Percentiles rank a stretch among this genome's conserved stretches.
These are phyloP conservation scores for Colletotrichum eleusines DNA, from an alignment of 2,329 filamentous ascomycete genomes.

Conservation along the genomic window DNA sequence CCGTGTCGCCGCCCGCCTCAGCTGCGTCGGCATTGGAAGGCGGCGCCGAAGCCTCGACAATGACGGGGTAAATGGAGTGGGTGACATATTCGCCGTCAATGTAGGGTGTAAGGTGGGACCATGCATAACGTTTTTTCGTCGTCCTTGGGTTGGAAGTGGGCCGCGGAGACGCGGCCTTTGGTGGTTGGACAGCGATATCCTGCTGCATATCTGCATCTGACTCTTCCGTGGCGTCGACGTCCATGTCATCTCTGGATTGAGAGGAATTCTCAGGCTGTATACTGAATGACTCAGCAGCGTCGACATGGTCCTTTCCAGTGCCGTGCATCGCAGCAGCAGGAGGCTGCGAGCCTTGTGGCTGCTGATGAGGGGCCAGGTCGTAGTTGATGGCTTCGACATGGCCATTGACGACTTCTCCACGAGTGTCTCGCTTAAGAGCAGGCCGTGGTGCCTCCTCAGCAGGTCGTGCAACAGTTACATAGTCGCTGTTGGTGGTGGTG, in stretches of 20 bases:
- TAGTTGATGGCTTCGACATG: constrained; percentile 12
- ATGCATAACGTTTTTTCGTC: constrained; percentile 46
- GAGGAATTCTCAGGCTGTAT: not conserved
- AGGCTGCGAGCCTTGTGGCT: constrained; percentile 1
- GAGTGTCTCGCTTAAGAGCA: not conserved
- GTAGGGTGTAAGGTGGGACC: constrained; percentile 57
- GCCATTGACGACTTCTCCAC: constrained; percentile 21
- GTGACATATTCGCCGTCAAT: constrained; percentile 53
- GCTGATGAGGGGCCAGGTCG: constrained; percentile 3
- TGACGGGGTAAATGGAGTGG: constrained; percentile 49
- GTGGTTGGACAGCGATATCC: constrained; percentile 3
- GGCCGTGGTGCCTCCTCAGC: not conserved
- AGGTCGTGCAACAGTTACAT: constrained; percentile 6
- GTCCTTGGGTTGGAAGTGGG: constrained; percentile 1
- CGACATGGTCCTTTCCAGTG: not conserved
- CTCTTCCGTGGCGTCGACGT: constrained; percentile 23
- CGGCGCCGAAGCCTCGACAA: constrained; percentile 45
- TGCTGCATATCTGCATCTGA: constrained; percentile 10
- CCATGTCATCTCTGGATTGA: constrained; percentile 27
- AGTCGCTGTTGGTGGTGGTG: not conserved
- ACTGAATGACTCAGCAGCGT: constrained; percentile 12
- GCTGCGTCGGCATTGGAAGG: constrained; percentile 27
- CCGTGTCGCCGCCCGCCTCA: constrained; percentile 26
- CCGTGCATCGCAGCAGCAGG: constrained; percentile 7
- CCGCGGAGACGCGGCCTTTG: constrained; percentile 39